Conservation (phyloP, 768 basidiomycete species). For the Boletellus ananiceps region DNA sequence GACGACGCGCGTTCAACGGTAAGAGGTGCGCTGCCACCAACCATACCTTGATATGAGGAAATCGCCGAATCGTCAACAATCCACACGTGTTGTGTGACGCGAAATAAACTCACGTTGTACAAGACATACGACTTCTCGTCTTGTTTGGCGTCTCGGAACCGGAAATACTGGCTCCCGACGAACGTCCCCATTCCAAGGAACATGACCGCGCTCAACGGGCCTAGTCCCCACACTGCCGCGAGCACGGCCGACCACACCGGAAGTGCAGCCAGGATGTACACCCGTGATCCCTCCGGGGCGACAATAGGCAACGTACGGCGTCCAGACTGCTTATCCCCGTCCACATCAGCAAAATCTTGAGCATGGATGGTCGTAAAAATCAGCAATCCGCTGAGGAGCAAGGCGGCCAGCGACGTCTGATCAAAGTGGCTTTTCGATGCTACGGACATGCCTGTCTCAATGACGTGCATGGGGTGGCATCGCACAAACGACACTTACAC, state of each 20-base stretch:
- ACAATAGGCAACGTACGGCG: constrained; percentile 31
- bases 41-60: constrained; percentile 4
- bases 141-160: constrained; percentile 4
- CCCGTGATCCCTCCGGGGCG: constrained; percentile 12
- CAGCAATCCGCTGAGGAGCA: constrained; percentile 27
- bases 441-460: not conserved
- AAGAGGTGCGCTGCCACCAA: constrained; percentile 6
- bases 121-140: constrained; percentile 11
- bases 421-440: constrained; percentile 9
- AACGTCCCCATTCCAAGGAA: constrained; percentile 11
- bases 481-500: too few species aligned
- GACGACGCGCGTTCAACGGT: constrained; percentile 7
- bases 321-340: constrained; percentile 28
- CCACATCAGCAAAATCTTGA: constrained; percentile 33
- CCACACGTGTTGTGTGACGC: not conserved
- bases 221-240: constrained; percentile 6
- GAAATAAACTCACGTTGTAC: constrained; percentile 12
- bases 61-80: not conserved
- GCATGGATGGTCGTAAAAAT: constrained; percentile 36
- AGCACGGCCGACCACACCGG: constrained; percentile 10
- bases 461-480: too few species aligned
- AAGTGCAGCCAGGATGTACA: constrained; percentile 10
- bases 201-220: constrained; percentile 4
- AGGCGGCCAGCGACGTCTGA: constrained; percentile 12
- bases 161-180: constrained; percentile 15